Percentiles rank a stretch among this genome's conserved stretches.
These are phyloP conservation scores for Phycomyces blakesleeanus DNA, from an alignment of 192 early-diverging fungal species.

Conservation along the genomic window DNA sequence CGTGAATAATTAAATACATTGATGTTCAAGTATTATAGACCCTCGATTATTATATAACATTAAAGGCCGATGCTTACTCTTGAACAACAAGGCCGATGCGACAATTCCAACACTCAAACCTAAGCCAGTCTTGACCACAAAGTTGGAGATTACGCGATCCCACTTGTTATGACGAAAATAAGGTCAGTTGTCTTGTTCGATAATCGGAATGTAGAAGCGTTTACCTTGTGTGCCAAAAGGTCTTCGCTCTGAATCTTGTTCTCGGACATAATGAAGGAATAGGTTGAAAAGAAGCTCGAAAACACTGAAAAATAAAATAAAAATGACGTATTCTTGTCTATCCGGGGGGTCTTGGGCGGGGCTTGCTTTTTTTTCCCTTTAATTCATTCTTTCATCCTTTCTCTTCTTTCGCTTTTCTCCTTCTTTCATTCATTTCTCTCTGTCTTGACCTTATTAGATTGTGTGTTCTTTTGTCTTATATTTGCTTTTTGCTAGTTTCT, in stretches of 20 bases:
- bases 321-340: not conserved
- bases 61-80: constrained; percentile 49
- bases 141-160: constrained; percentile 80
- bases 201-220: constrained; percentile 2
- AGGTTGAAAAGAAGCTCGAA: not conserved
- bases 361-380: not conserved
- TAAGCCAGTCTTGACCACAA: constrained; percentile 75
- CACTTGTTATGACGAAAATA: constrained; percentile 53
- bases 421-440: too few species aligned
- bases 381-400: not conserved
- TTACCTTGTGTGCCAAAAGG: constrained; percentile 60
- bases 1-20: too few species aligned
- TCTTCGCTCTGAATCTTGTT: constrained; percentile 54
- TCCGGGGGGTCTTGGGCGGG: not conserved
- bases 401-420: not conserved
- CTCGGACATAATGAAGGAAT: constrained; percentile 17
- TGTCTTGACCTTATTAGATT: too few species aligned
- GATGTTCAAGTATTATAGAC: not conserved
- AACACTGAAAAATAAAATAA: not conserved
- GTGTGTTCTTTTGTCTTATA: too few species aligned
- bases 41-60: not conserved
- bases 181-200: not conserved
- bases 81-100: constrained; percentile 82
- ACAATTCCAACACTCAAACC: constrained; percentile 84
- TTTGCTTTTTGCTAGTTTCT: too few species aligned